phyloP scores from a whole-genome alignment of 1,284 basidiomycete genomes.

The Ustilago cynodontis region DNA sequence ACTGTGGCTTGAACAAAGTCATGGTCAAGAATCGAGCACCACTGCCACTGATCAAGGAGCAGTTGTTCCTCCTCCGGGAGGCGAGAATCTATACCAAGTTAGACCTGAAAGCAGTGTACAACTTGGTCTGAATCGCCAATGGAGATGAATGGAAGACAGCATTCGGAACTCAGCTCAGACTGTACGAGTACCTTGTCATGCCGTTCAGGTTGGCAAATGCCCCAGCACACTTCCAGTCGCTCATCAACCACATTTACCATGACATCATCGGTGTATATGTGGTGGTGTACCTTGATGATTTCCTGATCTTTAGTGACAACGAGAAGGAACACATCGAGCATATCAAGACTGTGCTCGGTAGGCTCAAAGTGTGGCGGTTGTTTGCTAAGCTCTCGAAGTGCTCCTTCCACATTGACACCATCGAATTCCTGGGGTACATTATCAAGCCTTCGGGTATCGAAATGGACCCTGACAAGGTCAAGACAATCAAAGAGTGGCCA shows the following conservation, averaged over 20 bases:
- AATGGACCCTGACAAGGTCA: slow-evolving; percentile 72
- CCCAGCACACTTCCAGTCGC: slow-evolving; percentile 62
- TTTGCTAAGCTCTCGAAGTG: slow-evolving; percentile 30
- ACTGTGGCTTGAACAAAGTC: slow-evolving; percentile 71
- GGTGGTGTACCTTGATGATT: slow-evolving; percentile 73
- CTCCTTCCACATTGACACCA: slow-evolving; percentile 30
- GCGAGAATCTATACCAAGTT: slow-evolving; percentile 70
- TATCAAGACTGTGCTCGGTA: slow-evolving; percentile 69
- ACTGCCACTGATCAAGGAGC: slow-evolving; percentile 71
- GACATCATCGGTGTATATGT: slow-evolving; percentile 70
- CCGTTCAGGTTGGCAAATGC: slow-evolving; percentile 34
- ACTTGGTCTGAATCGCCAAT: slow-evolving; percentile 70
- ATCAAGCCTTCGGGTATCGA: slow-evolving; percentile 67
- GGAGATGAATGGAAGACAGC: slow-evolving; percentile 70
- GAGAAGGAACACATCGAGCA: slow-evolving; percentile 70
- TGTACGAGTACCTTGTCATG: slow-evolving; percentile 28
- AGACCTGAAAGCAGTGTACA: too few species aligned
- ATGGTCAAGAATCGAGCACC: slow-evolving; percentile 71
- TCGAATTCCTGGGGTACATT: slow-evolving; percentile 72
- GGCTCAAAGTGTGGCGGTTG: slow-evolving; percentile 58
- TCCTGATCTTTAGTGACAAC: slow-evolving; percentile 72
- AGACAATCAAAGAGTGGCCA: slow-evolving; percentile 71
- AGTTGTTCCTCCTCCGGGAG: slow-evolving; percentile 67
- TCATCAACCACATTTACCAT: slow-evolving; percentile 68
- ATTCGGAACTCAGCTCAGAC: slow-evolving; percentile 11